These are phyloP conservation scores for Termitomyces sp. DNA, from an alignment of 768 basidiomycete species.

Conservation along the genomic window DNA sequence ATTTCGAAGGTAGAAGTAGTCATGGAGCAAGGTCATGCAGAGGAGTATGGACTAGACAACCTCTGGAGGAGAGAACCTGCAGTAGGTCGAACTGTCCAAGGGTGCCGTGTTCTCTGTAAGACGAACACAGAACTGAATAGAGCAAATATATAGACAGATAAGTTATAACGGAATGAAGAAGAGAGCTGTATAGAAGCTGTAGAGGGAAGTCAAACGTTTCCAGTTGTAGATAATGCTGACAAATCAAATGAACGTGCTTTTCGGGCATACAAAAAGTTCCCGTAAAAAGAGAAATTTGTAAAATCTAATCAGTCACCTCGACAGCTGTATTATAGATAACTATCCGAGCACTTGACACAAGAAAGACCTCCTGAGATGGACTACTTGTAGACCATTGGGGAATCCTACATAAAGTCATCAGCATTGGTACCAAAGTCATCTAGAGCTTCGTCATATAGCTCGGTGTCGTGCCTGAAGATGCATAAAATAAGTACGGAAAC, in stretches of 20 bases:
- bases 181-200: background rate
- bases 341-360: background rate
- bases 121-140: conserved; percentile 17
- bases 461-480: conserved; percentile 64
- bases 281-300: background rate
- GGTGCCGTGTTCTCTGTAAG: conserved; percentile 17
- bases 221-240: conserved; percentile 7
- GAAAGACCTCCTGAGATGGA: background rate
- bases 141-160: conserved; percentile 4
- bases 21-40: conserved; percentile 83
- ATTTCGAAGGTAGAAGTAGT: conserved; percentile 62
- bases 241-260: conserved; percentile 10
- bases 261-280: background rate
- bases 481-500: conserved; percentile 1
- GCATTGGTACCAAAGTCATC: conserved; percentile 77
- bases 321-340: background rate
- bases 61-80: conserved; percentile 29
- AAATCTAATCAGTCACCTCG: background rate
- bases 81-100: conserved; percentile 21
- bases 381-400: background rate
- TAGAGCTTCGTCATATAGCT: conserved; percentile 79
- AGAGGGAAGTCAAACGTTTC: conserved; percentile 4
- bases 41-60: conserved; percentile 30
- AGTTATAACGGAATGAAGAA: conserved; percentile 6
- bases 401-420: conserved; percentile 87